Evolutionary conservation across 495 filamentous ascomycete genomes (phyloP).

Genomic region (Aspergillus cavernicola): DNA sequence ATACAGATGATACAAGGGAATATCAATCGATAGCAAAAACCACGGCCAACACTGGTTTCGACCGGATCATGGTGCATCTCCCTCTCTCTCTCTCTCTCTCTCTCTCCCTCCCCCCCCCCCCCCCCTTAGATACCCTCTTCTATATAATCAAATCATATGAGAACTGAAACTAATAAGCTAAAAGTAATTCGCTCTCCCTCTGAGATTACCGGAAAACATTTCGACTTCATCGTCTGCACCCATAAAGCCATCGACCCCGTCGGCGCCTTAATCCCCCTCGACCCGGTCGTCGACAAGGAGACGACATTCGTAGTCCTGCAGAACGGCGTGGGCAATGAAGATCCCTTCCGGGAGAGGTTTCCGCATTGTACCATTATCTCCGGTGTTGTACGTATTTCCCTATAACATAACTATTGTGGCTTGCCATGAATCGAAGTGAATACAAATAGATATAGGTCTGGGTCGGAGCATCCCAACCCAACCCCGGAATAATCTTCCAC

Average conservation of each 20-base stretch:
- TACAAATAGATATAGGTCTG: conserved; percentile 32
- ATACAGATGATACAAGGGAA: conserved; percentile 27
- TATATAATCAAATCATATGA: background rate
- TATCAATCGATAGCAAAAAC: conserved; percentile 42
- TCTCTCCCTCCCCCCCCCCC: background rate
- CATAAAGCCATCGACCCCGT: conserved; percentile 49
- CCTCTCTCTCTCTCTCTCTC: background rate
- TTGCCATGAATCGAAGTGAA: conserved; percentile 1
- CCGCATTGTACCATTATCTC: conserved; percentile 53
- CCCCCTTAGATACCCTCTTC: too few relatives aligned
- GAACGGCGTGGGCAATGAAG: conserved; percentile 68
- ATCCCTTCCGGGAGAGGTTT: conserved; percentile 55
- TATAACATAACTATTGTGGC: background rate
- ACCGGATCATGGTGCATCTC: conserved; percentile 33
- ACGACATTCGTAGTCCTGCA: conserved; percentile 61
- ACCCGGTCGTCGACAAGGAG: conserved; percentile 32
- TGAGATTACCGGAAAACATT: conserved; percentile 27
- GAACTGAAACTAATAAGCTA: background rate
- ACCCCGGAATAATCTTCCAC: conserved; percentile 43
- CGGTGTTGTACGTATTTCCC: conserved; percentile 42
- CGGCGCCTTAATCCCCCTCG: conserved; percentile 29
- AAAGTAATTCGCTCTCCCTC: conserved; percentile 40
- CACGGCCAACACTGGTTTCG: conserved; percentile 43
- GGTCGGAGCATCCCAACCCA: conserved; percentile 46
- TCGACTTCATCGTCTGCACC: conserved; percentile 48